phyloP scores from a whole-genome alignment of 1,139 yeast genomes.

The Torulaspora pretoriensis region DNA sequence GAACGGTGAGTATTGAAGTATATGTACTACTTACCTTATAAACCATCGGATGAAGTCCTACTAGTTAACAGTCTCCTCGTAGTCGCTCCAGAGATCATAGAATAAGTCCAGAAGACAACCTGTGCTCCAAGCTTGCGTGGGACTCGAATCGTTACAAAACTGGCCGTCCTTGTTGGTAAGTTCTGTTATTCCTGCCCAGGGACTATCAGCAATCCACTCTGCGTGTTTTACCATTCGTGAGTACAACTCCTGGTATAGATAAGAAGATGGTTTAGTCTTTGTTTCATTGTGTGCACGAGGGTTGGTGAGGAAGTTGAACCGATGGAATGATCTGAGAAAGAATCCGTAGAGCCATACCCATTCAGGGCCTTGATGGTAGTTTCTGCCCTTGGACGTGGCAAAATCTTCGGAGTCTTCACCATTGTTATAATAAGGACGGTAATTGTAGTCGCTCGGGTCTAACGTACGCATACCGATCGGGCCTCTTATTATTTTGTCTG shows the following conservation, averaged over 20 bases:
- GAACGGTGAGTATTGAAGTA: neutral
- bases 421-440: constrained; percentile 82
- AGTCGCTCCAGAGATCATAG: constrained; percentile 50
- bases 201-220: constrained; percentile 64
- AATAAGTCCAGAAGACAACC: constrained; percentile 80
- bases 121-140: constrained; percentile 96
- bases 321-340: constrained; percentile 70
- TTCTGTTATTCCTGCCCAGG: constrained; percentile 94
- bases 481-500: constrained; percentile 74
- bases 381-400: constrained; percentile 91
- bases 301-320: constrained; percentile 46
- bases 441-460: constrained; percentile 89
- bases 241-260: constrained; percentile 45
- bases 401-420: constrained; percentile 78
- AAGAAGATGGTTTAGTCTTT: constrained; percentile 40
- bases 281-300: constrained; percentile 27
- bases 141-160: constrained; percentile 79
- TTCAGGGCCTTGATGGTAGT: constrained; percentile 98
- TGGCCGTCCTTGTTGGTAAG: constrained; percentile 85
- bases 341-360: constrained; percentile 95
- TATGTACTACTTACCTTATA: neutral
- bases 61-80: constrained; percentile 14
- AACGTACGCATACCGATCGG: constrained; percentile 89
- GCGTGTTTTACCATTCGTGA: constrained; percentile 60
- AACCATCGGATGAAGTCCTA: neutral